phyloP scores from a whole-genome alignment of 192 early-diverging fungal species.

The Mortierella claussenii region DNA sequence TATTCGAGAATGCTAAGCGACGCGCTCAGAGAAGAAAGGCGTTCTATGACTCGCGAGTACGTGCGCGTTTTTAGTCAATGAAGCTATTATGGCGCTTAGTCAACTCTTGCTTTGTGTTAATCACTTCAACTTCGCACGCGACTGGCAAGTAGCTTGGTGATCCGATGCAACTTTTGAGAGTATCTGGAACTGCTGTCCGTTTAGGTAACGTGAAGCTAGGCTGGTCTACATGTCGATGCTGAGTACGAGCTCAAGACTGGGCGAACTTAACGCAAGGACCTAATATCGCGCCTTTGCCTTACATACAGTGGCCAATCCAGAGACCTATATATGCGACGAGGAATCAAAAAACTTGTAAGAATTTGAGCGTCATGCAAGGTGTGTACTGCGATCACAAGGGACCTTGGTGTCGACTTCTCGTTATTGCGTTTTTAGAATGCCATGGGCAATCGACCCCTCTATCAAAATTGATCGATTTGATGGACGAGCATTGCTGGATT shows the following conservation, averaged over 20 bases:
- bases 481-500: slow-evolving; percentile 40
- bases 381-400: neutral
- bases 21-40: slow-evolving; percentile 44
- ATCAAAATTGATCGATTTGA: slow-evolving; percentile 46
- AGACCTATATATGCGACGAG: slow-evolving; percentile 33
- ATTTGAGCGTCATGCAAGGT: neutral
- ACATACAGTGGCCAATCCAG: slow-evolving; percentile 30
- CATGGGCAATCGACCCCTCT: slow-evolving; percentile 39
- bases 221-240: neutral
- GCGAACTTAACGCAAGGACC: neutral
- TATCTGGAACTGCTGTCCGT: slow-evolving; percentile 26
- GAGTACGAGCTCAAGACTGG: neutral
- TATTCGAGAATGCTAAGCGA: slow-evolving; percentile 25
- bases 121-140: too few species aligned
- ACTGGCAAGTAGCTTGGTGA: slow-evolving; percentile 40
- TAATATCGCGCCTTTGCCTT: too few species aligned
- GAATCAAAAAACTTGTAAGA: slow-evolving; percentile 35
- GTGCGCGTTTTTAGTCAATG: too few species aligned
- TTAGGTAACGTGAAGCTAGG: slow-evolving; percentile 18
- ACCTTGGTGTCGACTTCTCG: neutral
- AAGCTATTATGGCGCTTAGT: too few species aligned
- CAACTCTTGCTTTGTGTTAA: neutral
- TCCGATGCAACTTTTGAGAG: slow-evolving; percentile 42
- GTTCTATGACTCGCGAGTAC: slow-evolving; percentile 45
- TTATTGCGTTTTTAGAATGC: slow-evolving; percentile 18